Conservation (phyloP, 1,284 basidiomycete genomes). For the Boletus mariae region DNA sequence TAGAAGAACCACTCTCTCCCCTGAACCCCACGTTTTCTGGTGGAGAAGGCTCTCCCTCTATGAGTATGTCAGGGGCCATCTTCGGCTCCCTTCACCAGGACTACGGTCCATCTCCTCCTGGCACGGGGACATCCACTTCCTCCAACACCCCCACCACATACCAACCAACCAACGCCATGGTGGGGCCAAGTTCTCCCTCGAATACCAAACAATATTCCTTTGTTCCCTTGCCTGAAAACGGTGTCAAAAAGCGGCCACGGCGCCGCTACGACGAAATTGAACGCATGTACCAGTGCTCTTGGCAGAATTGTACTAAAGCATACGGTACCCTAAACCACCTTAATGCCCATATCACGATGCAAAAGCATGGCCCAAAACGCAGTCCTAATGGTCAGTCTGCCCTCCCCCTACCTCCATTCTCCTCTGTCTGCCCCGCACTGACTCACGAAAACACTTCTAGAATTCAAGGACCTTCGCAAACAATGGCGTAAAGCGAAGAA, state of each 20-base stretch:
- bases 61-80: slow-evolving; percentile 35
- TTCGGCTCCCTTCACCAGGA: slow-evolving; percentile 44
- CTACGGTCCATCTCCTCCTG: slow-evolving; percentile 56
- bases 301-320: slow-evolving; percentile 79
- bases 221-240: slow-evolving; percentile 72
- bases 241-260: slow-evolving; percentile 78
- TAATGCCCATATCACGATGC: slow-evolving; percentile 91
- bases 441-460: slow-evolving; percentile 41
- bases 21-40: slow-evolving; percentile 45
- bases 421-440: slow-evolving; percentile 1
- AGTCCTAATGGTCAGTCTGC: slow-evolving; percentile 68
- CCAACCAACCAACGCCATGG: slow-evolving; percentile 9
- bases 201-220: slow-evolving; percentile 76
- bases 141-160: slow-evolving; percentile 34
- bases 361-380: slow-evolving; percentile 83
- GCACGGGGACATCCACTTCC: slow-evolving; percentile 53
- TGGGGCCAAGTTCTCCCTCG: slow-evolving; percentile 27
- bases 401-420: background rate
- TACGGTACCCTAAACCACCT: slow-evolving; percentile 90
- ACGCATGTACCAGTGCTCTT: slow-evolving; percentile 82
- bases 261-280: slow-evolving; percentile 89
- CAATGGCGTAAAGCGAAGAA: slow-evolving; percentile 94
- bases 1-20: slow-evolving; percentile 48
- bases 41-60: slow-evolving; percentile 33
- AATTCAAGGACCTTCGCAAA: slow-evolving; percentile 97